Conservation (phyloP, 177 flowering plant species). For the Telopea speciosissima region DNA sequence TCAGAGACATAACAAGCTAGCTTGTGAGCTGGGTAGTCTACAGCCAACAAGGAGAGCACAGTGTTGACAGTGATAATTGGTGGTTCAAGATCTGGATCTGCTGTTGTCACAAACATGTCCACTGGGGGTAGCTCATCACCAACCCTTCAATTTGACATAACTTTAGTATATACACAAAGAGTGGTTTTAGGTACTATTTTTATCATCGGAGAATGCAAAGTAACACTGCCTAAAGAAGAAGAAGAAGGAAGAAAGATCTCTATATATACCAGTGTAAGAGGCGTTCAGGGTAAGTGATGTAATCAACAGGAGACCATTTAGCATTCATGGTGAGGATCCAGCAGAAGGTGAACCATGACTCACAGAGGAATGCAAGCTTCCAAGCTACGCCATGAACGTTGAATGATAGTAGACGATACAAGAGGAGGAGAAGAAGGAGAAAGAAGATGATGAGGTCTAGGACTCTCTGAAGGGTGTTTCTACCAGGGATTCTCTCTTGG, state of each 20-base stretch:
- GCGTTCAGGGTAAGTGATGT: constrained; percentile 36
- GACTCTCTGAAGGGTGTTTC: constrained; percentile 20
- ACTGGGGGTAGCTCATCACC: constrained; percentile 43
- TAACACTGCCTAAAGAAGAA: neutral
- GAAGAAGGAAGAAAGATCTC: neutral
- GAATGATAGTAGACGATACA: constrained; percentile 29
- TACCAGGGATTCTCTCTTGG: constrained; percentile 28
- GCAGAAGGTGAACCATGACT: constrained; percentile 45
- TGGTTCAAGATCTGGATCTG: constrained; percentile 48
- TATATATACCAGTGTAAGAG: constrained; percentile 26
- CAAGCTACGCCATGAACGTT: constrained; percentile 23
- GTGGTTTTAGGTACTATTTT: no score
- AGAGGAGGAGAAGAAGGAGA: constrained; percentile 37
- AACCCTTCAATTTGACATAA: no score
- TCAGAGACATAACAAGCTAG: constrained; percentile 57
- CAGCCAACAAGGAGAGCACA: constrained; percentile 46
- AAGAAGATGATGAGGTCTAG: constrained; percentile 22
- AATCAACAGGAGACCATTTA: constrained; percentile 39
- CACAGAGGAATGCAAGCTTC: constrained; percentile 46
- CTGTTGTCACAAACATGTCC: constrained; percentile 62
- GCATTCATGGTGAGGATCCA: constrained; percentile 31
- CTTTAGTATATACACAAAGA: no score
- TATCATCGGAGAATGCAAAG: no score
- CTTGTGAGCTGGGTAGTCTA: constrained; percentile 50
- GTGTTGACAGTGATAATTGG: constrained; percentile 51